Base-by-base conservation (phyloP, 352 stramenopile genomes). In the Thalassiosira livingstoniorum region DNA sequence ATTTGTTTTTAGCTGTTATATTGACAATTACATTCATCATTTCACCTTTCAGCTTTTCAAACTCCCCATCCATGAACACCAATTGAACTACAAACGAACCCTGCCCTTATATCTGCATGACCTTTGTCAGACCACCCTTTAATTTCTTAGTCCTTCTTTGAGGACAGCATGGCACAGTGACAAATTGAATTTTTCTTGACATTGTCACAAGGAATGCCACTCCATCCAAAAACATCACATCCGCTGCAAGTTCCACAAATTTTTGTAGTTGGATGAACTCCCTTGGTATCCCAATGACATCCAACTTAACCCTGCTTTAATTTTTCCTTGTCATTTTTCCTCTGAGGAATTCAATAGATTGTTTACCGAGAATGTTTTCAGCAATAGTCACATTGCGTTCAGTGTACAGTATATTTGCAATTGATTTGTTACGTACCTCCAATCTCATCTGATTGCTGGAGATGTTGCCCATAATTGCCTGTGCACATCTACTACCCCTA, bases 141-240 rank as follows among this genome's bases (percentile, higher is more conserved):
- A 80, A 57, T 1, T 34, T 69, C 4, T 63, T 34, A 5, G 32
- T 13, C 18, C 58, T 63, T 55, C 47, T n/a, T 31, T 51, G 60
- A 2, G 23, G 5, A 43, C 73, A 2, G 2, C 43, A 25, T 34
- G 68, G 60, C 2, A 77, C 53, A 5, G 69, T 90, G 0, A 29
- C 39, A 51, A 90, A 85, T 34, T 5, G 4, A 4, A 5, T 32
- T 21, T 64, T 35, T 2, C 23, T 5, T 7, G 34, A 5, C 4
- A 64, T 27, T 37, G 25, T 81, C 7, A 67, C 15, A 15, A 89
- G 42, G 34, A 87, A 85, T 21, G 73, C 47, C 31, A 78, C 18
- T 34, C 45, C 32, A 51, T 90, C 85, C 2, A 87, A 61, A 47
- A 75, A 82, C 55, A 85, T 80, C 18, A 89, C 71, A 51, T 89